Percentiles rank a stretch among this genome's conserved stretches.
phyloP scores from a whole-genome alignment of 2,329 filamentous ascomycete genomes.

The Ustilaginoidea virens region DNA sequence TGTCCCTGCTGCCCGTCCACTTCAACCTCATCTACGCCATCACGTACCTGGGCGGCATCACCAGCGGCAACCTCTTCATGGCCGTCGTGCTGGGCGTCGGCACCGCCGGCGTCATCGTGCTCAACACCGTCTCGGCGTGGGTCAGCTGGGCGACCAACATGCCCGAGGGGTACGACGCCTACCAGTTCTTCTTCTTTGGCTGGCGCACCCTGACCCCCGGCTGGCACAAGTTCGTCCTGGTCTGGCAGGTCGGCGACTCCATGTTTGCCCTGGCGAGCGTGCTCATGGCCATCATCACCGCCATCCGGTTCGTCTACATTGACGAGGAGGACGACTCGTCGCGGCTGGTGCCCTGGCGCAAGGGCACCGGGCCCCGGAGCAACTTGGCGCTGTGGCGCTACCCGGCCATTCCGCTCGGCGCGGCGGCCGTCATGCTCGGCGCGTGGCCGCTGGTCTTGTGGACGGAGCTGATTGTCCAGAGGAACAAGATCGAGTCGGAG shows the following conservation, averaged over 20 bases:
- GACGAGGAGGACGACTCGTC: conserved; percentile 1
- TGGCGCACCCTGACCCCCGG: conserved; percentile 7
- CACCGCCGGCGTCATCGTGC: conserved; percentile 7
- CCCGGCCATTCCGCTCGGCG: conserved; percentile 5
- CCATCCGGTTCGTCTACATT: conserved; percentile 3
- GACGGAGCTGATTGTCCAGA: conserved; percentile 7
- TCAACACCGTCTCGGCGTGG: conserved; percentile 9
- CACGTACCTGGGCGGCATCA: conserved; percentile 7
- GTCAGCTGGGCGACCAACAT: conserved; percentile 5
- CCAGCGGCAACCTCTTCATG: conserved; percentile 6
- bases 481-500: conserved; percentile 7
- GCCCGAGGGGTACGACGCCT: conserved; percentile 6
- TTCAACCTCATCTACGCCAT: conserved; percentile 8
- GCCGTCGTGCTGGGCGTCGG: conserved; percentile 6
- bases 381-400: conserved; percentile 3
- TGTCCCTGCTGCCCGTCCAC: conserved; percentile 7
- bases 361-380: not conserved
- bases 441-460: conserved; percentile 8
- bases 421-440: conserved; percentile 5
- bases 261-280: not conserved
- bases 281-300: conserved; percentile 2
- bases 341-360: not conserved
- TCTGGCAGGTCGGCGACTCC: conserved; percentile 7
- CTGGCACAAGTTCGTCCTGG: conserved; percentile 9
- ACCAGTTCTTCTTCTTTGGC: conserved; percentile 9